These are phyloP conservation scores for Didymella sp. DNA, from an alignment of 2,329 filamentous ascomycete species.

Conservation along the genomic window DNA sequence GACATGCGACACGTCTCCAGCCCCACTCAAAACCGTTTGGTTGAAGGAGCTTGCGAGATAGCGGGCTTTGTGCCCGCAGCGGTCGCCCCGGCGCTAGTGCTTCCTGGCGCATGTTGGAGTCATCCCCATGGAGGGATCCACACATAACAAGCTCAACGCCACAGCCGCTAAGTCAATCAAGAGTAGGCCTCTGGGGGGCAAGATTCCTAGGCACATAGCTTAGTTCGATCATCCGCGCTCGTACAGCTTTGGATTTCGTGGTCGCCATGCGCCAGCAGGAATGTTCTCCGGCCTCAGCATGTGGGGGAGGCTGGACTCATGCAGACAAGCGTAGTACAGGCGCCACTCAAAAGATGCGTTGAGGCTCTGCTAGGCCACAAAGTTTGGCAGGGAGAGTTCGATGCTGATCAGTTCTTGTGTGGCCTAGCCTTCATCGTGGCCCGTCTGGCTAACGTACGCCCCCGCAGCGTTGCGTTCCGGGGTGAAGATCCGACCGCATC, in stretches of 20 bases:
- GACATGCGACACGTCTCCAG: conserved; percentile 1
- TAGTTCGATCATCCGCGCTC: not conserved
- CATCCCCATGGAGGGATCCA: not conserved
- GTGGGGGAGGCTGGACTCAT: not conserved
- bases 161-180: conserved; percentile 8
- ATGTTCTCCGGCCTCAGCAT: not conserved
- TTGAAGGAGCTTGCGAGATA: not conserved
- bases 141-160: conserved; percentile 6
- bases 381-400: not conserved
- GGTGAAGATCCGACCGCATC: not conserved
- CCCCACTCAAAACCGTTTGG: not conserved
- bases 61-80: not conserved
- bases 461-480: not conserved
- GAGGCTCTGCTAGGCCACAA: conserved; percentile 5
- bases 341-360: not conserved
- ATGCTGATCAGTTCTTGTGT: conserved; percentile 7
- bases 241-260: not conserved
- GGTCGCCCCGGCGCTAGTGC: conserved; percentile 4
- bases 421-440: conserved; percentile 4
- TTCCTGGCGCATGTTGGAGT: not conserved
- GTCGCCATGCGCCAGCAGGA: not conserved
- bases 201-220: conserved; percentile 4
- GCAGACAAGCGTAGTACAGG: not conserved
- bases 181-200: not conserved
- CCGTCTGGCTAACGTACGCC: not conserved